phyloP scores from a whole-genome alignment of 768 basidiomycete species.

The Hypsizygus marmoreus region DNA sequence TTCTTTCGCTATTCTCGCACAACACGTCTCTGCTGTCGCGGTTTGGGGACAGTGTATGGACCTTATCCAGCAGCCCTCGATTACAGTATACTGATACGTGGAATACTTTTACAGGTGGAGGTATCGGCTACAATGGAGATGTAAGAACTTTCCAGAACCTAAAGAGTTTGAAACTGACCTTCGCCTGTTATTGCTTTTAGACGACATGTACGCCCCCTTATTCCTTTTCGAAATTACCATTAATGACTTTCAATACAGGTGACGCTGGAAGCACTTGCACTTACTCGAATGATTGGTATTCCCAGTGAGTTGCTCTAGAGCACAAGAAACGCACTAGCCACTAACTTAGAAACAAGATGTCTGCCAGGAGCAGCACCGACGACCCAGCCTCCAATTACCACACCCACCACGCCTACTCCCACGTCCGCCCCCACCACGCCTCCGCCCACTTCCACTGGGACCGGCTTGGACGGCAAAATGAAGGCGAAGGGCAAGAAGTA shows the following conservation, averaged over 20 bases:
- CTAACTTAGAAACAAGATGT: conserved; percentile 22
- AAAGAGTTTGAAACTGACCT: too few relatives aligned
- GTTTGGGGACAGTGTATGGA: not conserved
- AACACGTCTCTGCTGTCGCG: not conserved
- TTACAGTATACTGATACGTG: not conserved
- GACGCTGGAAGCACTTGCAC: conserved; percentile 35
- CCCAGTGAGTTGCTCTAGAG: conserved; percentile 14
- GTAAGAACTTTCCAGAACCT: too few relatives aligned
- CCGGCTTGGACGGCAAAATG: conserved; percentile 21
- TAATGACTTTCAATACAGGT: too few relatives aligned
- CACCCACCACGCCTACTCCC: too few relatives aligned
- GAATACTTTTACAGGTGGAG: not conserved
- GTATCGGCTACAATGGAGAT: not conserved
- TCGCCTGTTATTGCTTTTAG: too few relatives aligned
- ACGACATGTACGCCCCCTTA: too few relatives aligned
- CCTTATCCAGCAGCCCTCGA: not conserved
- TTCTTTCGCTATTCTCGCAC: not conserved
- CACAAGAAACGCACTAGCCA: not conserved
- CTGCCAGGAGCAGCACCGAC: conserved; percentile 23
- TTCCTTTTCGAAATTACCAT: too few relatives aligned
- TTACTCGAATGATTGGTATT: conserved; percentile 31
- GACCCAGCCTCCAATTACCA: conserved; percentile 12
- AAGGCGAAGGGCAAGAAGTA: conserved; percentile 30
- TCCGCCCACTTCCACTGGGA: conserved; percentile 19
- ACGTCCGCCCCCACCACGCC: too few relatives aligned